Evolutionary conservation across 352 stramenopile genomes (phyloP), one percentile per base, ranked within the genome.

Genomic region (Peronospora destructor): DNA sequence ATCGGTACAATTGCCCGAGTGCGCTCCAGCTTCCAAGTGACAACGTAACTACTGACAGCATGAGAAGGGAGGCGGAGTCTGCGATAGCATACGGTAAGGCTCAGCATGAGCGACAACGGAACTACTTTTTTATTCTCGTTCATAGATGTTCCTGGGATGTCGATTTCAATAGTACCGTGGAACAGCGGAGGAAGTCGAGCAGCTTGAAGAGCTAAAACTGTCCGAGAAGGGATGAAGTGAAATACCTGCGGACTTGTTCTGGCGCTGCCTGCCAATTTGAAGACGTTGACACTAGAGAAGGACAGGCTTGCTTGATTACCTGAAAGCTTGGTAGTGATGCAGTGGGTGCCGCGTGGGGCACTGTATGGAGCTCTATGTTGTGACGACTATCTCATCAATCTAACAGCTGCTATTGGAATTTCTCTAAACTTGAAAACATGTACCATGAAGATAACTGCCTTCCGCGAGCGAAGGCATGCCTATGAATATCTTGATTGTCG

Each of bases 391-490:
- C 61, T 95, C 30, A 64, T 46, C 4, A 53, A 50, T 13, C 57
- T 95, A 17, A 75, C 84, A 0, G 21, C 50, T 4, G 61, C 57
- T 13, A 80, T 94, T 30, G 61, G 71, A 10, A 49, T 5, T 60
- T 91, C 0, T 45, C 59, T 6, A 66, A 81, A 16, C 70, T 95
- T 16, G 82, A 95, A 60, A 85, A 71, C 44, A 28, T 95, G 11
- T 94, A 92, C 23, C 59, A 95, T 23, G 84, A 95, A 69, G 82
- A 92, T 53, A 95, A 95, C 45, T 62, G 79, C 28, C 49, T 94
- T 26, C 4, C 37, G 85, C 74, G 14, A 60, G 52, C 7, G 60
- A 70, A 3, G 72, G 79, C 5, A 75, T 95, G 46, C 82, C 82
- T 0, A 47, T 52, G 55, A 13, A 67, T 95, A 29, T 60, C 53